Conservation (phyloP, 106 monocot genomes). For the Ottelia alismoides region DNA sequence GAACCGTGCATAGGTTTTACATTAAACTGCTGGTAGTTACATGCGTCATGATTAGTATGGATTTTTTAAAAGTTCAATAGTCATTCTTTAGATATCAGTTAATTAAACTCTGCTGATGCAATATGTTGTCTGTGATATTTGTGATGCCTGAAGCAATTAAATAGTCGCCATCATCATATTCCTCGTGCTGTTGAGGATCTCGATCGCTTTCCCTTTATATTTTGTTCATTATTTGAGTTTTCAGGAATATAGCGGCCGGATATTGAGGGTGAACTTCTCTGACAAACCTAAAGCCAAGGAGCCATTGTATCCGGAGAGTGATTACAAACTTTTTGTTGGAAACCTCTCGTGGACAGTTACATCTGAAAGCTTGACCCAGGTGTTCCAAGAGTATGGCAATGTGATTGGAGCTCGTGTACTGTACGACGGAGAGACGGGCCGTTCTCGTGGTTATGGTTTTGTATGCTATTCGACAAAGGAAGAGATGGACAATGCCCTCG, state of each 20-base stretch:
- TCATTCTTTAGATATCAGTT: too few species aligned
- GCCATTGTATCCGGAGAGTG: slow-evolving; percentile 1
- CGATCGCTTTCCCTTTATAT: too few species aligned
- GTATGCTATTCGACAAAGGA: slow-evolving; percentile 55
- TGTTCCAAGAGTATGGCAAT: slow-evolving; percentile 42
- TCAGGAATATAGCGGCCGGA: slow-evolving; percentile 1
- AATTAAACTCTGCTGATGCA: too few species aligned
- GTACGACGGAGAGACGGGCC: slow-evolving; percentile 53
- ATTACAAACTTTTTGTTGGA: slow-evolving; percentile 61
- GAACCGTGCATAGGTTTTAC: too few species aligned
- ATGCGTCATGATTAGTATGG: too few species aligned
- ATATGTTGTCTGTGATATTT: too few species aligned
- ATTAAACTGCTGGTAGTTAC: too few species aligned
- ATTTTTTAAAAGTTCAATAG: too few species aligned
- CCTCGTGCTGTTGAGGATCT: too few species aligned
- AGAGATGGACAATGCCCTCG: slow-evolving; percentile 57
- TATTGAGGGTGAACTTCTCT: not conserved
- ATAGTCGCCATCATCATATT: too few species aligned
- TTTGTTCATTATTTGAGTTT: too few species aligned
- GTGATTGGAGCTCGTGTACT: slow-evolving; percentile 57
- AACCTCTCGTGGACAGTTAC: slow-evolving; percentile 71
- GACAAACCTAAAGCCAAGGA: not conserved
- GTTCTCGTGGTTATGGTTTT: slow-evolving; percentile 60
- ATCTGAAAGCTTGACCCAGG: slow-evolving; percentile 27
- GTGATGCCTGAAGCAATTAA: too few species aligned